phyloP scores from a whole-genome alignment of 2,329 filamentous ascomycete genomes.

The Xylaria sp. region DNA sequence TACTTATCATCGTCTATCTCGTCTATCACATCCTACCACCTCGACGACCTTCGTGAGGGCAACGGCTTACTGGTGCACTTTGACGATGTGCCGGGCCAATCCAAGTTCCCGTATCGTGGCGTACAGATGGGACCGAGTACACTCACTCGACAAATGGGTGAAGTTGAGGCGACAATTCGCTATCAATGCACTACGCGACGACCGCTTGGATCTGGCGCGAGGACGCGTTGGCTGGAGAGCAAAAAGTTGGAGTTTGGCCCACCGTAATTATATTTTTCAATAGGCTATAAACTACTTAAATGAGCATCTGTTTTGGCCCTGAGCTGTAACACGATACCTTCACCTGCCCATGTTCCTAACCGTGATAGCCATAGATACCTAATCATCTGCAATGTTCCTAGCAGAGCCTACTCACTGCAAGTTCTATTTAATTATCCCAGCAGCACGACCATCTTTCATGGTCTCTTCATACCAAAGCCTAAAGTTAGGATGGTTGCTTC shows the following conservation, averaged over 20 bases:
- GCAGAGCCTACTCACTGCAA: neutral
- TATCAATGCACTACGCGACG: neutral
- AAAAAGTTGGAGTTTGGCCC: neutral
- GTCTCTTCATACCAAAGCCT: conserved; percentile 8
- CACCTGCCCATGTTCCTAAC: neutral
- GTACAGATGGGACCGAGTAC: conserved; percentile 3
- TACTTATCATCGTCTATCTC: neutral
- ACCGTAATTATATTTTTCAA: neutral
- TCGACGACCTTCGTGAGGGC: neutral
- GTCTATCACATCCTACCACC: neutral
- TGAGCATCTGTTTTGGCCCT: neutral
- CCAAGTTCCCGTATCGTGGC: neutral
- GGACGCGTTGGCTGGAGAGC: neutral
- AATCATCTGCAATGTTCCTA: neutral
- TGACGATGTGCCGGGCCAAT: neutral
- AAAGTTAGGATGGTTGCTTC: neutral
- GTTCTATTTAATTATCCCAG: neutral
- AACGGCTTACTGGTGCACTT: neutral
- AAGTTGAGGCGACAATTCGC: neutral
- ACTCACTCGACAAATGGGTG: neutral
- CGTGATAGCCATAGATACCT: neutral
- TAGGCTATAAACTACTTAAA: neutral
- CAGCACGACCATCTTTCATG: neutral
- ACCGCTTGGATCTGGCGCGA: neutral
- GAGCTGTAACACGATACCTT: neutral